phyloP scores from a whole-genome alignment of 441 rosid genomes.

The Erysimum pusillum region DNA sequence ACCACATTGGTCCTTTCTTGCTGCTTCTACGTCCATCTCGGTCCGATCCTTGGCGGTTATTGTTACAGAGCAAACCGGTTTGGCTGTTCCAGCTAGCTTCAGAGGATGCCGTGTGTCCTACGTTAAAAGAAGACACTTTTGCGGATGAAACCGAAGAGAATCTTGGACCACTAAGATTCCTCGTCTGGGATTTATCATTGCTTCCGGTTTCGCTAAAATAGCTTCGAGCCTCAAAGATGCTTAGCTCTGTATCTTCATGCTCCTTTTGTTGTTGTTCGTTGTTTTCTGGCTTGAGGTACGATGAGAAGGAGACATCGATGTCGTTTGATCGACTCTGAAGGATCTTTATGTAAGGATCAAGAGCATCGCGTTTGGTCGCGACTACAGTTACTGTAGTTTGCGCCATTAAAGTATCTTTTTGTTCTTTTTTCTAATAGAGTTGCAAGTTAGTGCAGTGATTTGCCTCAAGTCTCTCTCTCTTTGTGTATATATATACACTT shows the following conservation, averaged over 20 bases:
- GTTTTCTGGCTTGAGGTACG: slow-evolving; percentile 53
- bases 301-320: slow-evolving; percentile 60
- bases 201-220: slow-evolving; percentile 66
- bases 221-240: slow-evolving; percentile 86
- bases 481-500: slow-evolving; percentile 17
- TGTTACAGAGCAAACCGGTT: slow-evolving; percentile 68
- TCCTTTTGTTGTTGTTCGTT: slow-evolving; percentile 50
- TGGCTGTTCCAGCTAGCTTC: slow-evolving; percentile 97
- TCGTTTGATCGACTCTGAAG: slow-evolving; percentile 38
- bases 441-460: slow-evolving; percentile 27
- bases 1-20: slow-evolving; percentile 69
- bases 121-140: slow-evolving; percentile 63
- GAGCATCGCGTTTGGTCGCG: slow-evolving; percentile 35
- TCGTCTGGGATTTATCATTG: slow-evolving; percentile 48
- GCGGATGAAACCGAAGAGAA: slow-evolving; percentile 56
- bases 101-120: slow-evolving; percentile 67
- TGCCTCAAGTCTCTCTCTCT: slow-evolving; percentile 19
- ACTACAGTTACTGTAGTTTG: slow-evolving; percentile 43
- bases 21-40: slow-evolving; percentile 32
- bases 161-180: slow-evolving; percentile 53
- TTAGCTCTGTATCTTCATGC: slow-evolving; percentile 59
- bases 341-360: slow-evolving; percentile 47
- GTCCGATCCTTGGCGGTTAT: slow-evolving; percentile 41
- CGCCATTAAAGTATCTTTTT: slow-evolving; percentile 35
- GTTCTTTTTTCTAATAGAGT: not conserved